These are phyloP conservation scores for Wickerhamiella allomyrinae DNA, from an alignment of 805 yeast genomes.

Conservation along the genomic window DNA sequence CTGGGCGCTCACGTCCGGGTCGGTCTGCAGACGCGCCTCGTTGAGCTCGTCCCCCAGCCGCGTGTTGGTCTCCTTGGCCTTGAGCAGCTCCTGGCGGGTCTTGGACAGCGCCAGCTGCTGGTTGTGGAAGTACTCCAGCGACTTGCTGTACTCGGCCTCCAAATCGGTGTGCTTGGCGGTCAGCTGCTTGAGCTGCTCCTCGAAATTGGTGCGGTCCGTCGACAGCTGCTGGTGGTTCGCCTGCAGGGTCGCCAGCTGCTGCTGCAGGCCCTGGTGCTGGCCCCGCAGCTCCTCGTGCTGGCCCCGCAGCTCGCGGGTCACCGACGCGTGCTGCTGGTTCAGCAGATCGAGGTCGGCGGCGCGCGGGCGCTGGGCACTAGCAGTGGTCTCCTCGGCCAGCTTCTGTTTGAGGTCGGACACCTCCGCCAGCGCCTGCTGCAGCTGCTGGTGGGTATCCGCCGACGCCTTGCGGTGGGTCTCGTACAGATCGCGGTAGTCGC, in stretches of 20 bases:
- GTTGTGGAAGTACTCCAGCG: conserved; percentile 56
- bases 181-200: conserved; percentile 28
- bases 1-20: conserved; percentile 23
- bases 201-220: conserved; percentile 7
- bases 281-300: not conserved
- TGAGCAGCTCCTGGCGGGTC: conserved; percentile 57
- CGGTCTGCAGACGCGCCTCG: conserved; percentile 40
- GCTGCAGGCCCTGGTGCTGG: conserved; percentile 1
- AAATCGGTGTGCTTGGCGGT: conserved; percentile 26
- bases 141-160: conserved; percentile 58
- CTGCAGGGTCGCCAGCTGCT: conserved; percentile 1
- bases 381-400: conserved; percentile 15
- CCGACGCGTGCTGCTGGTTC: conserved; percentile 10
- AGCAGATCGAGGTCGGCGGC: conserved; percentile 14
- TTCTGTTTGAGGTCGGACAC: conserved; percentile 16
- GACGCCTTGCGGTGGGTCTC: conserved; percentile 21
- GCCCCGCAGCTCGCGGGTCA: conserved; percentile 2
- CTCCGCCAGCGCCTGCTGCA: conserved; percentile 20
- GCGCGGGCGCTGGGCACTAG: conserved; percentile 14
- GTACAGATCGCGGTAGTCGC: conserved; percentile 14
- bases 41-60: conserved; percentile 52
- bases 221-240: conserved; percentile 2
- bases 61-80: conserved; percentile 41
- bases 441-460: conserved; percentile 20
- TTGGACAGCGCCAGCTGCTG: conserved; percentile 60